Evolutionary conservation across 139 green algal genomes (phyloP), one percentile per base, ranked within the genome.

Genomic region (Auxenochlorella pyrenoidosa): DNA sequence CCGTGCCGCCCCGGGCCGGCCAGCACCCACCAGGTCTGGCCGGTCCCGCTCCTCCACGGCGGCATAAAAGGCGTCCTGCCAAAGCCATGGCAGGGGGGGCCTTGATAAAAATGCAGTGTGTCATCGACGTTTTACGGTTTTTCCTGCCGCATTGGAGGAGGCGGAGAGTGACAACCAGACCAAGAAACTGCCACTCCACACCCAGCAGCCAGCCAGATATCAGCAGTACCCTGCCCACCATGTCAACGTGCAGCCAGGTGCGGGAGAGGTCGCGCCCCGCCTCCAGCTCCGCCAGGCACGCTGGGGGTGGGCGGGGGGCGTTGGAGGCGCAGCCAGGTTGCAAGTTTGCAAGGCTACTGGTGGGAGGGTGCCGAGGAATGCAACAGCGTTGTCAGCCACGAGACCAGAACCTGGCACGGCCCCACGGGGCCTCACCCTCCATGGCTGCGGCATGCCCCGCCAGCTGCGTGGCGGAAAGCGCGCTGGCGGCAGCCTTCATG

Each of bases 231-330:
- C 6, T 54, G 47, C 47, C 10, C 47, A 54, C 47, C 97, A 99
- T 98, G 91, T 99, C 97, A 0, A 98, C 94, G 85, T 97, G 93
- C n/a, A 99, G 71, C 93, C 78, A 84, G 58, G 81, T 80, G 79
- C 94, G 91, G 6, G 71, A 93, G 30, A 97, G 89, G 80, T 98
- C 95, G 12, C 96, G 86, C 3, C 38, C 75, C 2, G 92, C 92
- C 88, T 98, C 94, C 36, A 98, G 91, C n/a, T 83, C 63, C 1
- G 90, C 88, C 0, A 98, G 40, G 26, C 90, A 88, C 26, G 79
- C 79, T 71, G 63, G 3, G 26, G 26, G 26, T 71, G 63, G 15
- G 16, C 34, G 47, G 86, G 51, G 38, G 68, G 30, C 40, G 66
- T 16, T 51, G 32, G 41, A 0, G 28, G 40, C 43, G 65, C 34